A percentile compares a stretch with the other conserved stretches of the same genome.
Evolutionary conservation across 2,329 filamentous ascomycete species (phyloP).

Genomic region (Penicillium sp.): DNA sequence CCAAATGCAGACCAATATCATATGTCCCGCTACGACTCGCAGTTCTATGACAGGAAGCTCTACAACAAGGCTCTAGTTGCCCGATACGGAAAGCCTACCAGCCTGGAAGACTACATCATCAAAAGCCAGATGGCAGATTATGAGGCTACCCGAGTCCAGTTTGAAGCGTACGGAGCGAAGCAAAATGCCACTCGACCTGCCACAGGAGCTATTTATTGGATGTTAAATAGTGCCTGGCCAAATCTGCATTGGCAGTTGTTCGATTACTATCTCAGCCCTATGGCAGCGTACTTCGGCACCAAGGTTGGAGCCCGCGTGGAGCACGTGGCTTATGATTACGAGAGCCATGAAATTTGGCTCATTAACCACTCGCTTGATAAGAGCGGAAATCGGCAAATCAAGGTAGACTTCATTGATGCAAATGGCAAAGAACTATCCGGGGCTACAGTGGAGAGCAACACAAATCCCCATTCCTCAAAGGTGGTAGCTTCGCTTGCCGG

Average conservation of each 20-base stretch:
- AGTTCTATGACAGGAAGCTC: constrained; percentile 57
- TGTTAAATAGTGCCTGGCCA: constrained; percentile 66
- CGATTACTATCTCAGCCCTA: constrained; percentile 61
- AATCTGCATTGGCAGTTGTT: constrained; percentile 65
- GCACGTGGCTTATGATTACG: constrained; percentile 58
- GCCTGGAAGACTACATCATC: constrained; percentile 58
- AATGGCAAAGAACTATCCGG: constrained; percentile 47
- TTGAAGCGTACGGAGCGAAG: constrained; percentile 56
- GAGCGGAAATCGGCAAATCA: constrained; percentile 45
- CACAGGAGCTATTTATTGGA: constrained; percentile 66
- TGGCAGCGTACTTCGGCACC: constrained; percentile 60
- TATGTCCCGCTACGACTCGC: constrained; percentile 58
- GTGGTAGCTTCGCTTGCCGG: constrained; percentile 35
- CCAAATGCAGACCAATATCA: constrained; percentile 58
- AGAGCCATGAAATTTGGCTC: constrained; percentile 47
- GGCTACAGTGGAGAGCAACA: constrained; percentile 33
- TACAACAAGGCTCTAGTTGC: constrained; percentile 58
- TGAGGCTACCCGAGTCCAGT: constrained; percentile 61
- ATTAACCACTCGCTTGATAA: constrained; percentile 55
- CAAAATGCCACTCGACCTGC: constrained; percentile 55
- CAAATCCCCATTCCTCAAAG: constrained; percentile 50
- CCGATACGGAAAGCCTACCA: constrained; percentile 54
- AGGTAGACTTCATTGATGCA: constrained; percentile 52
- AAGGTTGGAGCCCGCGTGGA: constrained; percentile 54
- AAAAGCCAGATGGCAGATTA: constrained; percentile 65